These are phyloP conservation scores for Fusarium drepaniforme DNA, from an alignment of 2,329 filamentous ascomycete species.

Conservation along the genomic window DNA sequence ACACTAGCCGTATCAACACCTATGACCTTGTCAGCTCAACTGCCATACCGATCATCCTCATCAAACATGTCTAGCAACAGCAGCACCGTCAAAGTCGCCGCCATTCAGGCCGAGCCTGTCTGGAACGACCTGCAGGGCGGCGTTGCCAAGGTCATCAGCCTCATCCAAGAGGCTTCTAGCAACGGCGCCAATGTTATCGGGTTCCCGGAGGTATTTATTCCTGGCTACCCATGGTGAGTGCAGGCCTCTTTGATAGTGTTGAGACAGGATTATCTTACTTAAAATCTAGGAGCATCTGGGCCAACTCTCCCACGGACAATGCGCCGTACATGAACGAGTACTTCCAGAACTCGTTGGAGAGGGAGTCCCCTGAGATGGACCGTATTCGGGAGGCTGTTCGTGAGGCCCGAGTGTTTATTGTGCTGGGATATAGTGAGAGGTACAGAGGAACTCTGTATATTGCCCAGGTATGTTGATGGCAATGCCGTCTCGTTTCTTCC, in stretches of 20 bases:
- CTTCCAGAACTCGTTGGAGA: conserved; percentile 57
- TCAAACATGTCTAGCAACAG: background rate
- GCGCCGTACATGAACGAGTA: conserved; percentile 57
- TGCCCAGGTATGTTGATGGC: conserved; percentile 37
- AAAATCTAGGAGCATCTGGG: conserved; percentile 45
- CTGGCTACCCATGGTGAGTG: conserved; percentile 60
- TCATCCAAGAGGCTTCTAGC: conserved; percentile 48
- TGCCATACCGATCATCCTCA: background rate
- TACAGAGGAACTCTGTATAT: conserved; percentile 56
- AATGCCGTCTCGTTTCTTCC: background rate
- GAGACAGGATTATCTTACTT: background rate
- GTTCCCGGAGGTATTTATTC: conserved; percentile 61
- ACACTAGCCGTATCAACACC: background rate
- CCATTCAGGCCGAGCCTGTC: conserved; percentile 43
- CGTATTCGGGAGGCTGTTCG: conserved; percentile 58
- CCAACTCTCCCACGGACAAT: conserved; percentile 45
- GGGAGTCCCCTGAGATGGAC: conserved; percentile 56
- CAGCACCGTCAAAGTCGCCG: conserved; percentile 36
- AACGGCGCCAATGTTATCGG: conserved; percentile 50
- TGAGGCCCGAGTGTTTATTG: conserved; percentile 57
- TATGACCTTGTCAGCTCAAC: background rate
- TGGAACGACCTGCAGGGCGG: conserved; percentile 45
- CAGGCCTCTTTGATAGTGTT: background rate
- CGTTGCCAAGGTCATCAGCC: conserved; percentile 51
- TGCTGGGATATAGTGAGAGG: conserved; percentile 58